Evolutionary conservation across 1,139 yeast species (phyloP).

Genomic region (Arxiozyma telluris): DNA sequence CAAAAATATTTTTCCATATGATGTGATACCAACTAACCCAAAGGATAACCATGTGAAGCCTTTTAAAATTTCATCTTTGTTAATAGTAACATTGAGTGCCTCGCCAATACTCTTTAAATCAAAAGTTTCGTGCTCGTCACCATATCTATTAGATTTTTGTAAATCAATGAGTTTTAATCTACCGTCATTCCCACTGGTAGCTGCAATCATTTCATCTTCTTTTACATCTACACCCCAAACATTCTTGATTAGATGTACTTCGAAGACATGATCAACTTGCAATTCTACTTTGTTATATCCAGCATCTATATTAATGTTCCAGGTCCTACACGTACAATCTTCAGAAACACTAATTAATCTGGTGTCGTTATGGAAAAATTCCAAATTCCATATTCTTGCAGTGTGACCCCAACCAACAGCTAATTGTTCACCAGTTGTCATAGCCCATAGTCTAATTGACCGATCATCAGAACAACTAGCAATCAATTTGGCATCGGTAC

Average conservation of each 20-base stretch:
- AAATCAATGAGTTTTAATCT: conserved; percentile 57
- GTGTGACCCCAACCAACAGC: conserved; percentile 96
- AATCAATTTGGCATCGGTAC: conserved; percentile 45
- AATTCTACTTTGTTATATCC: conserved; percentile 28
- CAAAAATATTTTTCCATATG: conserved; percentile 47
- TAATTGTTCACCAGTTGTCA: conserved; percentile 44
- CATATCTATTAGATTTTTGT: conserved; percentile 22
- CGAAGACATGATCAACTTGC: conserved; percentile 39
- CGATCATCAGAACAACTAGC: conserved; percentile 91
- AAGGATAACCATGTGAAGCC: conserved; percentile 43
- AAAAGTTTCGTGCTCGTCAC: conserved; percentile 27
- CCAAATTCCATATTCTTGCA: conserved; percentile 83
- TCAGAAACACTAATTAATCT: conserved; percentile 66
- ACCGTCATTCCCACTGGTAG: conserved; percentile 89
- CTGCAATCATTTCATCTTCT: conserved; percentile 40
- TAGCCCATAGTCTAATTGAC: conserved; percentile 68
- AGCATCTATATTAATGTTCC: conserved; percentile 40
- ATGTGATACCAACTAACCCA: conserved; percentile 50
- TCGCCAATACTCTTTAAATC: conserved; percentile 32
- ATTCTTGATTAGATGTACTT: conserved; percentile 77
- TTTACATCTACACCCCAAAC: conserved; percentile 75
- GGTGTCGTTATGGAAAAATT: conserved; percentile 40
- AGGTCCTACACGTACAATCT: conserved; percentile 78
- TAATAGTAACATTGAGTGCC: conserved; percentile 27
- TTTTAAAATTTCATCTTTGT: conserved; percentile 51